phyloP scores from a whole-genome alignment of 2,329 filamentous ascomycete genomes.

The Ophiostoma novo-ulmi region DNA sequence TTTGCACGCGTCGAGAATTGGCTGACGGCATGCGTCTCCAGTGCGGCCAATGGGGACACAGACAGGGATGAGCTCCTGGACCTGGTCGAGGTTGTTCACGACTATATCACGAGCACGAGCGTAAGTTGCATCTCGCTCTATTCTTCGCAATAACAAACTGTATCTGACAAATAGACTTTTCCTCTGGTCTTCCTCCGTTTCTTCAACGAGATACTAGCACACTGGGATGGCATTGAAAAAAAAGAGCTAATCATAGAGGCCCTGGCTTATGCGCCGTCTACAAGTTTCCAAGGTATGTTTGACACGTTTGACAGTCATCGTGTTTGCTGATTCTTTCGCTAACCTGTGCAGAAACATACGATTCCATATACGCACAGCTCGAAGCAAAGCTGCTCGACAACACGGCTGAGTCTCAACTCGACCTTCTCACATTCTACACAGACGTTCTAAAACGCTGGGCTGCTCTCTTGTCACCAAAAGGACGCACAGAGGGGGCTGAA shows the following conservation, averaged over 20 bases:
- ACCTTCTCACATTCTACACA: constrained; percentile 63
- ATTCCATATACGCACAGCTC: constrained; percentile 46
- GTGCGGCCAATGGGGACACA: constrained; percentile 43
- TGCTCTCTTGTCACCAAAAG: constrained; percentile 40
- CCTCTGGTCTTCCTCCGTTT: constrained; percentile 32
- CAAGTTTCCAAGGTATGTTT: constrained; percentile 50
- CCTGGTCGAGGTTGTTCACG: constrained; percentile 51
- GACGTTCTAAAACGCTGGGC: constrained; percentile 59
- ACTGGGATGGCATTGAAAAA: constrained; percentile 59
- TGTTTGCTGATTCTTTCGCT: neutral
- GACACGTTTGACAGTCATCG: constrained; percentile 24
- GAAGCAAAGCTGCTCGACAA: constrained; percentile 49
- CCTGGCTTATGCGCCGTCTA: constrained; percentile 51
- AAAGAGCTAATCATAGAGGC: constrained; percentile 53
- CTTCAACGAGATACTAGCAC: constrained; percentile 48
- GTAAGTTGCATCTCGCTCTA: constrained; percentile 35
- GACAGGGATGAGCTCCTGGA: constrained; percentile 48
- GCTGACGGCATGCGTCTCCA: constrained; percentile 52
- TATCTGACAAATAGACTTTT: constrained; percentile 19
- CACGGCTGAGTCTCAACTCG: constrained; percentile 48
- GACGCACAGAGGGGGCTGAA: constrained; percentile 25
- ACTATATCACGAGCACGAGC: constrained; percentile 54
- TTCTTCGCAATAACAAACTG: neutral
- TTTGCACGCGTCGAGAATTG: constrained; percentile 54
- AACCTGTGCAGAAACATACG: constrained; percentile 44